Conservation (phyloP, 352 stramenopile genomes). For the Blastocystis sp. region DNA sequence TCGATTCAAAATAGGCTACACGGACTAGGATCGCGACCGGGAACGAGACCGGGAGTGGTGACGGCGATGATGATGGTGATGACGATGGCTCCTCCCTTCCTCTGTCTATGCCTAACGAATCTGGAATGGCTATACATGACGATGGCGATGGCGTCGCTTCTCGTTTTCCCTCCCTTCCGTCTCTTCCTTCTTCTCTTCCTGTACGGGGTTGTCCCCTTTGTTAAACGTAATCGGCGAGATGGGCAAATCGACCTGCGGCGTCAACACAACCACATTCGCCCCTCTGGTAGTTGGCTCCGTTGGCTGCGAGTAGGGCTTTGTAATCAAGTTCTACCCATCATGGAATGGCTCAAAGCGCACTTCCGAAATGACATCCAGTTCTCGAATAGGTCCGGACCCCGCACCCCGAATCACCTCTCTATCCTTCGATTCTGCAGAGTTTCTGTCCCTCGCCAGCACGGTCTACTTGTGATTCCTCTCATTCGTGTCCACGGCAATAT, state of each 20-base stretch:
- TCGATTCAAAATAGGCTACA: no score
- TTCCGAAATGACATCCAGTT: constrained; percentile 11
- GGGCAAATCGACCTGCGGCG: not conserved
- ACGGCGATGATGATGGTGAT: constrained; percentile 8
- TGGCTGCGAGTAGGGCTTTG: not conserved
- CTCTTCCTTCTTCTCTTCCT: no score
- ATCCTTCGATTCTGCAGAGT: not conserved
- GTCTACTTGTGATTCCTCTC: not conserved
- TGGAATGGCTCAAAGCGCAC: not conserved
- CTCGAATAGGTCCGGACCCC: not conserved
- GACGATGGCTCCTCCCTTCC: not conserved
- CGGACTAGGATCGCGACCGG: not conserved
- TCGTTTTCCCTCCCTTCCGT: no score
- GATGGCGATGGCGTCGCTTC: not conserved
- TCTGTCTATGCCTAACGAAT: not conserved
- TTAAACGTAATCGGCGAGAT: no score
- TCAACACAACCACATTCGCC: constrained; percentile 17
- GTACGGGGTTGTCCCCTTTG: no score
- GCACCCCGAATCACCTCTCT: not conserved
- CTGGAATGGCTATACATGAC: not conserved
- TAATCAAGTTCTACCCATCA: not conserved
- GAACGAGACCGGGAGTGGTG: not conserved
- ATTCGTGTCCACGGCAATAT: not conserved
- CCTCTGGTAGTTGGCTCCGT: not conserved
- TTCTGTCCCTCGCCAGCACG: not conserved